A percentile compares a stretch with the other conserved stretches of the same genome.
phyloP scores from a whole-genome alignment of 176 grass and related monocot genomes.

The Avena sativa region DNA sequence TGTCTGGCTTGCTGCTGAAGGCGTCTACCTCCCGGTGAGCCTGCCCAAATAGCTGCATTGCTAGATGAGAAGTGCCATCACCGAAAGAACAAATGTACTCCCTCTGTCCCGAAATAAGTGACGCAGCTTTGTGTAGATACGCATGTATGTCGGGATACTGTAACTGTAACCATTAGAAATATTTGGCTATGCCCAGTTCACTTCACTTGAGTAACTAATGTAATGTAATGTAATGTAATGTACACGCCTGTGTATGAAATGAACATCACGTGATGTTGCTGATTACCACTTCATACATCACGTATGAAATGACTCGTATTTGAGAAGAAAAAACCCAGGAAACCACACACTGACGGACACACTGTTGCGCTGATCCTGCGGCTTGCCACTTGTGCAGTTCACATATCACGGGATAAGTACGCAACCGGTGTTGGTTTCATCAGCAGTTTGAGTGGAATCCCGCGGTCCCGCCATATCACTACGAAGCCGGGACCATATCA shows the following conservation, averaged over 20 bases:
- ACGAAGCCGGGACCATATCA: too few species aligned
- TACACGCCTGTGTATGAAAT: constrained; percentile 27
- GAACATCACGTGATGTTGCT: not conserved
- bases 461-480: too few species aligned
- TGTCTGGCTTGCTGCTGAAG: constrained; percentile 82
- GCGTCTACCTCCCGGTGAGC: constrained; percentile 73
- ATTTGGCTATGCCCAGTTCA: not conserved
- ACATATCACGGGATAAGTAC: too few species aligned
- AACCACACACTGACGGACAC: too few species aligned
- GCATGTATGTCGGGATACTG: too few species aligned
- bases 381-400: too few species aligned
- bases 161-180: constrained; percentile 38
- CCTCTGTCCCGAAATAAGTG: too few species aligned
- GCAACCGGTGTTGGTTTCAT: too few species aligned
- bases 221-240: constrained; percentile 23
- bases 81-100: not conserved
- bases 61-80: constrained; percentile 1
- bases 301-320: not conserved
- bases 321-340: too few species aligned
- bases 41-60: constrained; percentile 47
- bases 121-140: too few species aligned
- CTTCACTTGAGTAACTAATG: not conserved
- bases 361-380: too few species aligned
- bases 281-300: not conserved
- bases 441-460: too few species aligned